phyloP scores from a whole-genome alignment of 1,139 yeast genomes.

The Sugiyamaella grinbergsii region DNA sequence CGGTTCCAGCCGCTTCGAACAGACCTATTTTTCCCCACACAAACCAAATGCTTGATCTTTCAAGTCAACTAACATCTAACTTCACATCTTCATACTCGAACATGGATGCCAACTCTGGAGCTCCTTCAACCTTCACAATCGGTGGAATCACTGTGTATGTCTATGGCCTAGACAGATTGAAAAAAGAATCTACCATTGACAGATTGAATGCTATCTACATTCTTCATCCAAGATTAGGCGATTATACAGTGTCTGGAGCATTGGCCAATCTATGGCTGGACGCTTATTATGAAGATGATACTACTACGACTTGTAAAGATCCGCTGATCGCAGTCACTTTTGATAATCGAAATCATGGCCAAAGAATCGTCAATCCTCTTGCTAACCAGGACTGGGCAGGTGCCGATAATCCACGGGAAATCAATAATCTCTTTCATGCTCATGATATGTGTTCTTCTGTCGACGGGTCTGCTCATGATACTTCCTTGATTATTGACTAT shows the following conservation, averaged over 20 bases:
- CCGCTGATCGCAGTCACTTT: slow-evolving; percentile 52
- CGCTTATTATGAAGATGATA: slow-evolving; percentile 6
- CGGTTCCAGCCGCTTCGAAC: no score
- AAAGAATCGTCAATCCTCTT: slow-evolving; percentile 44
- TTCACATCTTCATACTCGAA: no score
- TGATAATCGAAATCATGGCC: slow-evolving; percentile 66
- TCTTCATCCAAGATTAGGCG: slow-evolving; percentile 35
- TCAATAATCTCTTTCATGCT: slow-evolving; percentile 51
- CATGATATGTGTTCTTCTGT: slow-evolving; percentile 55
- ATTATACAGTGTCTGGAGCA: slow-evolving; percentile 28
- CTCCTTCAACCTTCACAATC: slow-evolving; percentile 19
- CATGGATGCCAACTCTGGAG: no score
- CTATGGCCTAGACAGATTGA: slow-evolving; percentile 31
- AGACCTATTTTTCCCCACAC: no score
- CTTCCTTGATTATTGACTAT: slow-evolving; percentile 51
- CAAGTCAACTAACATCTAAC: no score
- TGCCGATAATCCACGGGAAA: slow-evolving; percentile 37
- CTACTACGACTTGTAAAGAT: not conserved
- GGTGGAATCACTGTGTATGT: slow-evolving; percentile 36
- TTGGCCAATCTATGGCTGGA: slow-evolving; percentile 32
- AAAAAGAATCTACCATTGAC: slow-evolving; percentile 23
- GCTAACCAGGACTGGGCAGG: slow-evolving; percentile 50
- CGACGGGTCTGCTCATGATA: slow-evolving; percentile 55
- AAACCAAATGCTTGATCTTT: no score
- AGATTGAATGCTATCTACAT: slow-evolving; percentile 31